Conservation (phyloP, 768 basidiomycete genomes). For the Scleroderma citrinum region DNA sequence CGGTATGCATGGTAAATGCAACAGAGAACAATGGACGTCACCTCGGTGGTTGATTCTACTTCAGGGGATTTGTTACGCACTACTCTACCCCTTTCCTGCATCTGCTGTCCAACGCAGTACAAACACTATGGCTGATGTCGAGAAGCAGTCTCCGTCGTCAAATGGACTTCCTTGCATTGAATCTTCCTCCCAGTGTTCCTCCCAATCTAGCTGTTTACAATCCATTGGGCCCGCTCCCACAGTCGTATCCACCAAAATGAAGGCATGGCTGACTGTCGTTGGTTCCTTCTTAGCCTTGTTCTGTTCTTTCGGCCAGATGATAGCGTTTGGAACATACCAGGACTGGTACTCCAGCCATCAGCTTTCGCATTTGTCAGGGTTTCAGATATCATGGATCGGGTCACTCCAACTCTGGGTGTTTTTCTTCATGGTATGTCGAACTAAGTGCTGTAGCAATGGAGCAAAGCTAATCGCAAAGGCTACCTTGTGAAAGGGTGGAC, state of each 20-base stretch:
- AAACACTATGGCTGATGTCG: slow-evolving; percentile 14
- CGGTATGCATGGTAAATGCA: slow-evolving; percentile 19
- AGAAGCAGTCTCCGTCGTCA: slow-evolving; percentile 21
- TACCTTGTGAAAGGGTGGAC: slow-evolving; percentile 43
- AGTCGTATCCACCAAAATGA: slow-evolving; percentile 5
- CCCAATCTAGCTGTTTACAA: slow-evolving; percentile 9
- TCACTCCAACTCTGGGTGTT: slow-evolving; percentile 64
- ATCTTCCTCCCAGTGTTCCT: slow-evolving; percentile 14
- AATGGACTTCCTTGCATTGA: slow-evolving; percentile 18
- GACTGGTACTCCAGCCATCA: slow-evolving; percentile 61
- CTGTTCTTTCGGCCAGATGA: slow-evolving; percentile 68
- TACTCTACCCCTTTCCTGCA: slow-evolving; percentile 10
- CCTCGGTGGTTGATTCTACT: slow-evolving; percentile 9
- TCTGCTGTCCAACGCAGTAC: slow-evolving; percentile 7
- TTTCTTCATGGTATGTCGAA: slow-evolving; percentile 54
- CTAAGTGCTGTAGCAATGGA: not conserved
- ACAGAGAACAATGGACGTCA: slow-evolving; percentile 20
- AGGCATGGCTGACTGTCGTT: slow-evolving; percentile 45
- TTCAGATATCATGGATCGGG: slow-evolving; percentile 67
- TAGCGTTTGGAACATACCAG: slow-evolving; percentile 68
- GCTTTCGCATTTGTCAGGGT: slow-evolving; percentile 42
- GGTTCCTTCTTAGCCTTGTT: slow-evolving; percentile 64
- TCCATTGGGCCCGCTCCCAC: not conserved
- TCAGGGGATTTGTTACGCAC: slow-evolving; percentile 19
- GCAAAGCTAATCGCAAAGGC: not conserved